Evolutionary conservation across 257 asterid species (phyloP), one percentile per base, ranked within the genome.

Genomic region (Fraxinus americana): DNA sequence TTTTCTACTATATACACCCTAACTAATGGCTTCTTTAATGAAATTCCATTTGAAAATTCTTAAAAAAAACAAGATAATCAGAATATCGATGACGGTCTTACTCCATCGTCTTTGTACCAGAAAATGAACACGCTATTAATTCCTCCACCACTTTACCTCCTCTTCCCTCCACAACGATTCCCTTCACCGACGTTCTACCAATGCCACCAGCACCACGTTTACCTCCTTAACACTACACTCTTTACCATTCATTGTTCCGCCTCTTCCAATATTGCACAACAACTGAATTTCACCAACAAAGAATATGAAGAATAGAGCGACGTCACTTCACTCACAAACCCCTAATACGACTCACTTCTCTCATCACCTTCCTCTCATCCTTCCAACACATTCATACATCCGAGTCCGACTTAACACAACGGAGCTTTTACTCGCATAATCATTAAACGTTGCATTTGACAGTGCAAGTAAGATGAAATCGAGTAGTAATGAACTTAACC

Each of bases 321-420:
- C 85, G 83, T 79, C 80, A 86, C 87, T 80, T 45, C 71, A 2
- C 86, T 85, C 83, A 85, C 87, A 43, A 84, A 73, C 76, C 90
- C 83, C 16, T 81, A 84, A 13, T 88, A 91, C 85, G 97, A 94
- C 86, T 94, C 89, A 41, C 93, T 71, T 89, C 97, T 7, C 96
- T 92, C 81, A 87, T 94, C 78, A 30, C 83, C 21, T 94, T 89
- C 89, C 97, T 94, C 83, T 78, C 97, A 72, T 70, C 86, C 35
- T 48, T 74, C 88, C n/a, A 82, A 85, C 32, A 35, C 83, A 1
- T 63, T 67, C 54, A 78, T n/a, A 63, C 83, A 32, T 52, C 85
- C 70, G 77, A 68, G 5, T 75, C 88, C 67, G 85, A 54, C 88
- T 87, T 69, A 85, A 91, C 84, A 86, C 82, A 57, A 41, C 74